phyloP scores from a whole-genome alignment of 1,284 basidiomycete species.

The Tilletia indica region DNA sequence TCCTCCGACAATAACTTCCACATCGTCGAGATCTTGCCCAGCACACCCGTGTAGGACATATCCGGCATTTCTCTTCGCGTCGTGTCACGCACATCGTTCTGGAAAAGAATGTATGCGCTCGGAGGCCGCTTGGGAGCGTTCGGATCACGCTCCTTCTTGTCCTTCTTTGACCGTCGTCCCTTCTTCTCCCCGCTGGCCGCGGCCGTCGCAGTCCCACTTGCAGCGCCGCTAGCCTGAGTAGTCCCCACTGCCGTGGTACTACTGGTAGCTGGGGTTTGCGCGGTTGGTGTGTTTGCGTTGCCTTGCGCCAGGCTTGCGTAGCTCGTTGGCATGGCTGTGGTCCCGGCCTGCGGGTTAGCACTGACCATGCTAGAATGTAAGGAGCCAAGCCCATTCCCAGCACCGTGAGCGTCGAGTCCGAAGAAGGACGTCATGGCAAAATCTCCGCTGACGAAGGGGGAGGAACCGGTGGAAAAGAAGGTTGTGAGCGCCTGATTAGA shows the following conservation, averaged over 20 bases:
- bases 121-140: constrained; percentile 50
- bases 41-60: constrained; percentile 39
- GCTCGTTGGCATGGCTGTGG: neutral
- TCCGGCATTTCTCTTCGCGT: constrained; percentile 36
- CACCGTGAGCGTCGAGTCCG: constrained; percentile 22
- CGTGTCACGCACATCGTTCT: constrained; percentile 45
- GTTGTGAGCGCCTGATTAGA: constrained; percentile 5
- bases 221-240: neutral
- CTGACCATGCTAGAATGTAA: constrained; percentile 3
- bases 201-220: neutral
- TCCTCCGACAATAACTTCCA: constrained; percentile 47
- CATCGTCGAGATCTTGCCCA: constrained; percentile 44
- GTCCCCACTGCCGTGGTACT: neutral
- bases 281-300: neutral
- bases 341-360: neutral
- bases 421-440: constrained; percentile 23
- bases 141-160: constrained; percentile 43
- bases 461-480: neutral
- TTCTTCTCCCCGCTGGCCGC: constrained; percentile 28
- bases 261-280: neutral
- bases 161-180: constrained; percentile 32
- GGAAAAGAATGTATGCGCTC: constrained; percentile 49
- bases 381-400: constrained; percentile 6
- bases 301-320: constrained; percentile 9
- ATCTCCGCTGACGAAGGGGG: constrained; percentile 9